Evolutionary conservation across 208 protist species (phyloP).

Genomic region (Trypanosoma boissoni): DNA sequence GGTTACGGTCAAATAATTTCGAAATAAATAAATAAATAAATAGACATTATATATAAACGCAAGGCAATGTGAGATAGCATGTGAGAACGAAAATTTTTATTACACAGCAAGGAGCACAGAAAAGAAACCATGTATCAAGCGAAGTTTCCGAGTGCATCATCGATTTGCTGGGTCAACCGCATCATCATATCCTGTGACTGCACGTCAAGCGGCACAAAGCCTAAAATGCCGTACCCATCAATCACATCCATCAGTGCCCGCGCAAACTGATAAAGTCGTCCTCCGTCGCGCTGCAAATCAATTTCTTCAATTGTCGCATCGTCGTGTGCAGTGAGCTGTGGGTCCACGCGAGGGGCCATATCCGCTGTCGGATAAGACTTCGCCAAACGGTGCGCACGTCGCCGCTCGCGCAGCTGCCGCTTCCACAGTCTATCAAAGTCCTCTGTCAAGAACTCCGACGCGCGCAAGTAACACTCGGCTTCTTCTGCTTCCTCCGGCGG

Average conservation of each 20-base stretch:
- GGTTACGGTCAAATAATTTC: no score
- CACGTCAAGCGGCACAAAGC: conserved; percentile 89
- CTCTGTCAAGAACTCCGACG: conserved; percentile 55
- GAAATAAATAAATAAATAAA: not conserved
- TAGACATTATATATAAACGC: not conserved
- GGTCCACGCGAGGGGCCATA: conserved; percentile 29
- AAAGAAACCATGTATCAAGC: not conserved
- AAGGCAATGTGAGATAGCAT: no score
- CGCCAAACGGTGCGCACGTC: conserved; percentile 45
- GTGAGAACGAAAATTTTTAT: not conserved
- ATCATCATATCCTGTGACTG: conserved; percentile 88
- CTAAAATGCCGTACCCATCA: conserved; percentile 94
- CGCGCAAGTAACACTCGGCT: conserved; percentile 57
- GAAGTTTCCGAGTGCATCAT: conserved; percentile 77
- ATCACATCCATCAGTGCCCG: conserved; percentile 89
- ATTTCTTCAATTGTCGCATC: conserved; percentile 41
- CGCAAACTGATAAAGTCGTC: conserved; percentile 73
- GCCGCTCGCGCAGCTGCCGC: conserved; percentile 53
- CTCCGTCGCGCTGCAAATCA: conserved; percentile 60
- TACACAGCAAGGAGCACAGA: not conserved
- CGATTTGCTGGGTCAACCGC: conserved; percentile 73
- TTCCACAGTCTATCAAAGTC: conserved; percentile 85
- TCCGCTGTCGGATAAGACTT: conserved; percentile 25
- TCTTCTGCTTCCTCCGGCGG: conserved; percentile 68
- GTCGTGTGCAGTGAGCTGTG: conserved; percentile 17